phyloP scores from a whole-genome alignment of 805 yeast genomes.

The Starmerella scarabaei region DNA sequence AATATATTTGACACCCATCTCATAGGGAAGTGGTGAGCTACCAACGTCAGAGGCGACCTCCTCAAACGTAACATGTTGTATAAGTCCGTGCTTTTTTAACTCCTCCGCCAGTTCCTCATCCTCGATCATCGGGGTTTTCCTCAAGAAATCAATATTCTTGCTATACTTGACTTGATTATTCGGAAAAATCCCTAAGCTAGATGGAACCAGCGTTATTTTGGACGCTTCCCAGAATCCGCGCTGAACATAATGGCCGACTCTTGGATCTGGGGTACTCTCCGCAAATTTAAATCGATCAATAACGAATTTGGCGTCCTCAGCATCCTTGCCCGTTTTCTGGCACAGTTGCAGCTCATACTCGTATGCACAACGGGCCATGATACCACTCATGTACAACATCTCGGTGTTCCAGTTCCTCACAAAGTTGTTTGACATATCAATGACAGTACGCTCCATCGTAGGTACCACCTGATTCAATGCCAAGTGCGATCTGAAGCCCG shows the following conservation, averaged over 20 bases:
- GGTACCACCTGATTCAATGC: slow-evolving; percentile 32
- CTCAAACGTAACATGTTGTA: slow-evolving; percentile 18
- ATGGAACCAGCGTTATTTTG: slow-evolving; percentile 23
- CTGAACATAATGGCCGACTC: slow-evolving; percentile 26
- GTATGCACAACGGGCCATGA: slow-evolving; percentile 27
- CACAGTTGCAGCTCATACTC: slow-evolving; percentile 25
- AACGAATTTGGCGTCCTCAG: slow-evolving; percentile 20
- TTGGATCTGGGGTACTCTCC: slow-evolving; percentile 28
- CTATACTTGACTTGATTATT: slow-evolving; percentile 24
- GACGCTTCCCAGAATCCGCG: slow-evolving; percentile 30
- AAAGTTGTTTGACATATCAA: slow-evolving; percentile 31
- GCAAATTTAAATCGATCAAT: slow-evolving; percentile 26
- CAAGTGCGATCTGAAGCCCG: slow-evolving; percentile 29
- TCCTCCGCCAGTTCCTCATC: slow-evolving; percentile 18
- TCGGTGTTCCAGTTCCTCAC: slow-evolving; percentile 32
- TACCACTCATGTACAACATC: slow-evolving; percentile 30
- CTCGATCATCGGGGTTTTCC: slow-evolving; percentile 23
- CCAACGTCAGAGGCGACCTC: slow-evolving; percentile 23
- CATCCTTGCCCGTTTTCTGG: background rate
- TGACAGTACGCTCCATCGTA: slow-evolving; percentile 33
- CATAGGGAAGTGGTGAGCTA: slow-evolving; percentile 20
- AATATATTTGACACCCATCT: slow-evolving; percentile 20
- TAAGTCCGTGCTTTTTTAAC: slow-evolving; percentile 19
- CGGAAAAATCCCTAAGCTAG: slow-evolving; percentile 25
- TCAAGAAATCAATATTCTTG: slow-evolving; percentile 8